Base-by-base conservation (phyloP, 2,329 filamentous ascomycete species). In the Rachicladosporium sp. region DNA sequence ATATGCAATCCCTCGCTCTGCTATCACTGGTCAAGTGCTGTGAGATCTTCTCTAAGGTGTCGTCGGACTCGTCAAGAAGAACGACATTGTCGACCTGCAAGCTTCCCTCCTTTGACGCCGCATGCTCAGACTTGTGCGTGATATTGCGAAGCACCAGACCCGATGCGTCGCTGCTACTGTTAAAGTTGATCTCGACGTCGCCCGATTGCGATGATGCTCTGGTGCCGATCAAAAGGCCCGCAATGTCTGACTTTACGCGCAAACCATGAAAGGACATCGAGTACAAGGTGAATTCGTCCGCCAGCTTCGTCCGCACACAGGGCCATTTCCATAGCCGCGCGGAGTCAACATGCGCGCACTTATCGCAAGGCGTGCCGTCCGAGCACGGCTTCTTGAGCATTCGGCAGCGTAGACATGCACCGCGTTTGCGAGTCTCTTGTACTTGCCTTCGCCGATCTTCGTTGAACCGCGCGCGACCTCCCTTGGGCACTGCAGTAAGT, bases 301-400 rank as follows among this genome's bases (percentile, higher is more conserved):
- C 67, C 36, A 78, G 67, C 13, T 70, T 69, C 11, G 71, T 74
- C 10, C 74, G 65, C 33, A 77, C 66, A 46, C 74, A 78, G 6
- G 67, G 69, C 43, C 71, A 66, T 49, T 76, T 77, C 74, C 74
- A 78, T 12, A 78, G 48, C 31, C 74, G 66, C 29, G 74, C 74
- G 43, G 68, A 73, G 50, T 76, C 72, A n/a, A 78, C 70, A 43
- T 68, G 69, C 37, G 64, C 64, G 46, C 74, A 78, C 7, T 72
- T 74, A 19, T 61, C 69, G 52, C 74, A 78, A 10, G 74, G 74
- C 31, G 65, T 75, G 12, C 72, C 73, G 29, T 71, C 70, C 6
- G 74, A 77, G 48, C 74, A 78, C 34, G 73, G 70, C 50, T 78
- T 78, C 58, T 77, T 78, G 15, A 78, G 59, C 74, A 78, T 77